Conservation (phyloP, 2,329 filamentous ascomycete species). For the Phialocephala sp. region DNA sequence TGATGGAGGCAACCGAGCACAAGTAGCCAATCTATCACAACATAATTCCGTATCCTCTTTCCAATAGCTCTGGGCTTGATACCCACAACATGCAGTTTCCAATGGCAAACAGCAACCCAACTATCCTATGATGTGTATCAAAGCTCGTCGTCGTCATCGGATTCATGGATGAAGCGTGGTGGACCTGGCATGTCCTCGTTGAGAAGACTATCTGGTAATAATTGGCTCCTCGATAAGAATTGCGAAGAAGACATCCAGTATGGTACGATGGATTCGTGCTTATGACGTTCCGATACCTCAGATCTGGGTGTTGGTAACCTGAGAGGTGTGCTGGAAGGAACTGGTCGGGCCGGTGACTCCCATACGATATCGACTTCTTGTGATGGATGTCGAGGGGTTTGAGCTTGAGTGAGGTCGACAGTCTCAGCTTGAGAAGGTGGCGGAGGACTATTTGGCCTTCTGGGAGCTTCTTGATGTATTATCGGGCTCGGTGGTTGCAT, state of each 20-base stretch:
- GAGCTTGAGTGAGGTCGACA: slow-evolving; percentile 39
- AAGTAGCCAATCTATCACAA: no score
- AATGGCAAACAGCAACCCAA: neutral
- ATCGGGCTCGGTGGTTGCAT: slow-evolving; percentile 11
- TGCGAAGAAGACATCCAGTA: slow-evolving; percentile 43
- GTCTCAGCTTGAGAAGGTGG: slow-evolving; percentile 42
- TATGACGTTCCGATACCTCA: slow-evolving; percentile 1
- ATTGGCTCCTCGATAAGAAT: slow-evolving; percentile 57
- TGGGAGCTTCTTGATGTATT: slow-evolving; percentile 4
- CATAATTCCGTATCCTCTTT: neutral
- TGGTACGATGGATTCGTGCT: slow-evolving; percentile 29
- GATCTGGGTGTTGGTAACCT: neutral
- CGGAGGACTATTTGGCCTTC: neutral
- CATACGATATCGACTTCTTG: slow-evolving; percentile 32
- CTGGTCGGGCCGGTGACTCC: slow-evolving; percentile 38
- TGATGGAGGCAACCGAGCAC: no score
- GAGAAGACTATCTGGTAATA: slow-evolving; percentile 56
- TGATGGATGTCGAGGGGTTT: slow-evolving; percentile 28
- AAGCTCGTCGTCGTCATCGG: slow-evolving; percentile 46
- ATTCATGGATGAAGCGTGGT: slow-evolving; percentile 51
- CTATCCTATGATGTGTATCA: neutral
- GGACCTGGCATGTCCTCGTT: slow-evolving; percentile 47
- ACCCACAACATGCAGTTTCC: neutral
- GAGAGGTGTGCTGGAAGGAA: slow-evolving; percentile 32
- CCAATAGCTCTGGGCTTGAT: neutral